Base-by-base conservation (phyloP, 176 grass and related monocot genomes). In the Pontederia crassipes region DNA sequence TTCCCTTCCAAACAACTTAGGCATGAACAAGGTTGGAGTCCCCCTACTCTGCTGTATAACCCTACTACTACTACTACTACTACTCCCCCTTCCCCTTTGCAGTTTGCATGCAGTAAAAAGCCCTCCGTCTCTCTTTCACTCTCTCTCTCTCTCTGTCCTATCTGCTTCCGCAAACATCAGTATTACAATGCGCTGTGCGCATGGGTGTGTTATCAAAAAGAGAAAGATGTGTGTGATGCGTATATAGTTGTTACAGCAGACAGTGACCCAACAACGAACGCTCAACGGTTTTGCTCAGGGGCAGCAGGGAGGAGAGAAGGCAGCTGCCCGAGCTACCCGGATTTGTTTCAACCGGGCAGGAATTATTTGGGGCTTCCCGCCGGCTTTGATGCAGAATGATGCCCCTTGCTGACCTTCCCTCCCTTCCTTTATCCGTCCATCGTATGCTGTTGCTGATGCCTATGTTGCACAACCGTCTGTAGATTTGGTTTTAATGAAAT, bases 361-460 rank as follows among this genome's bases (percentile, higher is more conserved):
- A 67, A 52, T 67, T 67, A 54, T 67, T 48, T 67, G 50, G 65
- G 65, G 65, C 32, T 67, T 54, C 65, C 65, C 65, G 65, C 65
- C 49, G 54, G 45, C 61, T 48, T 18, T 64, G 61, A 17, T 11
- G 45, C 45, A 12, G 2, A 10, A 40, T 45, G 12, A 27, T 17
- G n/a, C 46, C 45, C 14, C 14, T 14, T 52, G 11, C 49, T 24
- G 20, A 24, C 20, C 20, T 24, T 52, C 14, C 14, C 49, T 52
- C 12, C 49, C 11, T 52, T 10, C 11, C 14, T 52, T 52, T 52
- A 14, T 52, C 14, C 49, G 49, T 52, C 6, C 49, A 24, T 14
- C 10, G 11, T 52, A 15, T 14, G 14, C 14, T 10, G 49, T 14
- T 52, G 9, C 20, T 24, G 20, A 24, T 52, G 49, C 49, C 49